A percentile compares a stretch with the other conserved stretches of the same genome.
phyloP scores from a whole-genome alignment of 495 filamentous ascomycete genomes.

The Aspergillus incahuasiensis region DNA sequence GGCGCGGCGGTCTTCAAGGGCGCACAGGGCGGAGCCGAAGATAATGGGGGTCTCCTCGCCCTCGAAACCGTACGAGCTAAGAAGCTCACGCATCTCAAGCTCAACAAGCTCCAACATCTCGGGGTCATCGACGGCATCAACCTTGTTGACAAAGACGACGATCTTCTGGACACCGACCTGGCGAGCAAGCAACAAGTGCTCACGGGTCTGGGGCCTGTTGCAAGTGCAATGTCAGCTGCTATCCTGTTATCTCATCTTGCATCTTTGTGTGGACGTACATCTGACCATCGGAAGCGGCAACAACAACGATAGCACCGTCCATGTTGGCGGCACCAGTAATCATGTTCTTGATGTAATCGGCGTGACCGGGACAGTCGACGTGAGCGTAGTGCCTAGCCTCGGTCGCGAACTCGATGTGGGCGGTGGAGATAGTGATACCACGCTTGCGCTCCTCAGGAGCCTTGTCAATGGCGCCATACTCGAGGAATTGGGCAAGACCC shows the following conservation, averaged over 20 bases:
- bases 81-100: conserved; percentile 99
- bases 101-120: conserved; percentile 99
- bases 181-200: conserved; percentile 94
- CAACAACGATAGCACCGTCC: conserved; percentile 97
- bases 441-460: conserved; percentile 98
- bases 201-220: conserved; percentile 86
- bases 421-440: conserved; percentile 98
- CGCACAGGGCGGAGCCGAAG: conserved; percentile 92
- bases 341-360: conserved; percentile 99
- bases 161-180: conserved; percentile 97
- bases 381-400: conserved; percentile 92
- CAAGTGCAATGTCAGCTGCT: conserved; percentile 21
- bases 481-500: conserved; percentile 87
- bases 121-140: conserved; percentile 91
- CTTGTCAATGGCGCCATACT: conserved; percentile 97
- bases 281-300: conserved; percentile 97
- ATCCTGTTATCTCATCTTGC: not conserved
- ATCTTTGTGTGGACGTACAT: conserved; percentile 53
- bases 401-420: conserved; percentile 97
- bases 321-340: conserved; percentile 96
- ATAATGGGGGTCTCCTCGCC: conserved; percentile 96
- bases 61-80: conserved; percentile 89
- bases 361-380: conserved; percentile 99
- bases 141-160: conserved; percentile 99
- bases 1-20: conserved; percentile 78